Evolutionary conservation across 192 early-diverging fungal species (phyloP).

Genomic region (Paraglomus occultum): DNA sequence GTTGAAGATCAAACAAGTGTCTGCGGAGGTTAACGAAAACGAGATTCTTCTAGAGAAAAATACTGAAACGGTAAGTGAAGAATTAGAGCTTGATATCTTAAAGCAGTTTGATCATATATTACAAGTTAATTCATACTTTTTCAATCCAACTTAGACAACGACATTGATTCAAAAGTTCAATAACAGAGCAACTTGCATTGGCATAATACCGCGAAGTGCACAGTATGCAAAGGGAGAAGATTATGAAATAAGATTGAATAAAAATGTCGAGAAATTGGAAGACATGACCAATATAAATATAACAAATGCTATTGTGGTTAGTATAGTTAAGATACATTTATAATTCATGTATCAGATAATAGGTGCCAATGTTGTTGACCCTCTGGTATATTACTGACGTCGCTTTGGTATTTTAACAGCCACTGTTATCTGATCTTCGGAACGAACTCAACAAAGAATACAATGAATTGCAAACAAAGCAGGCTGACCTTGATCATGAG

Average conservation of each 20-base stretch:
- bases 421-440: background rate
- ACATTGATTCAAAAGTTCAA: constrained; percentile 55
- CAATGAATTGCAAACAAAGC: constrained; percentile 16
- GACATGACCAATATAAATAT: constrained; percentile 17
- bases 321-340: background rate
- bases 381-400: background rate
- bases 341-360: background rate
- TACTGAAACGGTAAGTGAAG: constrained; percentile 53
- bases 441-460: constrained; percentile 10
- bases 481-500: constrained; percentile 2
- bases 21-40: constrained; percentile 60
- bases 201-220: constrained; percentile 1
- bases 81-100: background rate
- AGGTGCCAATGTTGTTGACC: background rate
- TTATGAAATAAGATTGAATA: constrained; percentile 9
- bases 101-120: background rate
- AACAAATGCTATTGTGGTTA: background rate
- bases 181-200: constrained; percentile 17
- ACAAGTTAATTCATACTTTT: background rate
- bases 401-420: background rate
- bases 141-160: constrained; percentile 36
- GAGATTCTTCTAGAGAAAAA: constrained; percentile 68
- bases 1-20: constrained; percentile 54
- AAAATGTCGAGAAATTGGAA: background rate
- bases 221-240: constrained; percentile 5